These are phyloP conservation scores for Ophiosphaerella korrae DNA, from an alignment of 2,329 filamentous ascomycete species.

Conservation along the genomic window DNA sequence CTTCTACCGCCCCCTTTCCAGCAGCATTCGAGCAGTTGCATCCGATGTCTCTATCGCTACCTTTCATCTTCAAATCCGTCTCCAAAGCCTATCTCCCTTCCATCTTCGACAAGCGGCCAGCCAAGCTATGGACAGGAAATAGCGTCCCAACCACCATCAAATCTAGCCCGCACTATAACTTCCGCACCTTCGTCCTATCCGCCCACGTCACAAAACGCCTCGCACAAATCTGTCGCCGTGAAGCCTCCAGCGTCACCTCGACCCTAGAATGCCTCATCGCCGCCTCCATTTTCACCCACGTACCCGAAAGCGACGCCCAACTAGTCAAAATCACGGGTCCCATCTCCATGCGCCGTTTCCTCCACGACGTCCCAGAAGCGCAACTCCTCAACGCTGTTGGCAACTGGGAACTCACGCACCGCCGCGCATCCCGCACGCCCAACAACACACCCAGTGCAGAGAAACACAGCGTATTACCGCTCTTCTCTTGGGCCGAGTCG, in stretches of 20 bases:
- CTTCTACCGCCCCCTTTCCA: slow-evolving; percentile 33
- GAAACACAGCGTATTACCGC: not conserved
- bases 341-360: slow-evolving; percentile 48
- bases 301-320: slow-evolving; percentile 37
- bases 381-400: slow-evolving; percentile 36
- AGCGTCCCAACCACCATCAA: slow-evolving; percentile 17
- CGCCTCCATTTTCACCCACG: slow-evolving; percentile 40
- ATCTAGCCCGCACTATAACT: slow-evolving; percentile 19
- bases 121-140: slow-evolving; percentile 32
- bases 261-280: slow-evolving; percentile 49
- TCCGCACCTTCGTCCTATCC: slow-evolving; percentile 43
- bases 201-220: slow-evolving; percentile 34
- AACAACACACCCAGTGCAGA: not conserved
- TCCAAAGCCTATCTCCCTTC: slow-evolving; percentile 43
- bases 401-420: slow-evolving; percentile 16
- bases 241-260: slow-evolving; percentile 51
- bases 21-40: slow-evolving; percentile 51
- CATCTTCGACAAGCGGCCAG: slow-evolving; percentile 18
- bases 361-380: slow-evolving; percentile 27
- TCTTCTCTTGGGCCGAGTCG: slow-evolving; percentile 28
- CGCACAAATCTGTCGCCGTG: slow-evolving; percentile 39
- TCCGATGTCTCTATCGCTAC: slow-evolving; percentile 45
- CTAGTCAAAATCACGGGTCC: slow-evolving; percentile 41
- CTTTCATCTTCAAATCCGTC: slow-evolving; percentile 41
- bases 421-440: not conserved